Evolutionary conservation across 2,329 filamentous ascomycete genomes (phyloP).

Genomic region (Penicillium janthinellum): DNA sequence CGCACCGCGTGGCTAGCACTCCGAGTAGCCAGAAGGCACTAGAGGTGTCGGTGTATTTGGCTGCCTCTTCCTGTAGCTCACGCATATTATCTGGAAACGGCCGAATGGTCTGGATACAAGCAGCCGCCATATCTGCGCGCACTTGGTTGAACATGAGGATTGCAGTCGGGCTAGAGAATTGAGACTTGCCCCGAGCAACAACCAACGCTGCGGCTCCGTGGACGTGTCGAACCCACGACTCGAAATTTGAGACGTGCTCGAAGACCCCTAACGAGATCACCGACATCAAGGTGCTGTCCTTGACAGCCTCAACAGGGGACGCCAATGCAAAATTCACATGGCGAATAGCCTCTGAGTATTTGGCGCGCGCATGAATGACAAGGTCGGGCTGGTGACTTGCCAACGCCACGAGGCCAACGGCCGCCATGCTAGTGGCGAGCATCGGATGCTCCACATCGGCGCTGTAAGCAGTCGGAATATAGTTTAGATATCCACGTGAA

Average conservation of each 20-base stretch:
- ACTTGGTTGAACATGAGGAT: slow-evolving; percentile 32
- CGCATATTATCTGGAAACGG: slow-evolving; percentile 24
- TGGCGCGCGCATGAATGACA: slow-evolving; percentile 23
- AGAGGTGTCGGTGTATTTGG: slow-evolving; percentile 12
- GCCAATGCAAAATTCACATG: slow-evolving; percentile 26
- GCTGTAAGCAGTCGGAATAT: slow-evolving; percentile 20
- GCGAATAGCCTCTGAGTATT: slow-evolving; percentile 29
- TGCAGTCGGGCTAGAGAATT: slow-evolving; percentile 19
- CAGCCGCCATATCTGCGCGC: slow-evolving; percentile 24
- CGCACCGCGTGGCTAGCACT: slow-evolving; percentile 16
- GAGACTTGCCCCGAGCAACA: slow-evolving; percentile 24
- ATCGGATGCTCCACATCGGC: slow-evolving; percentile 21
- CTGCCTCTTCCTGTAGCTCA: slow-evolving; percentile 24
- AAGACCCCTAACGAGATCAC: slow-evolving; percentile 32
- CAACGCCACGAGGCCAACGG: slow-evolving; percentile 30
- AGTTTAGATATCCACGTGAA: slow-evolving; percentile 28
- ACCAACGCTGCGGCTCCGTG: slow-evolving; percentile 28
- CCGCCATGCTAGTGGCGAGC: slow-evolving; percentile 28
- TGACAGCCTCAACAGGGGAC: slow-evolving; percentile 24
- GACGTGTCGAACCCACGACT: slow-evolving; percentile 30
- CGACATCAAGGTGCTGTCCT: slow-evolving; percentile 31
- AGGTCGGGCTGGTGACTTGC: slow-evolving; percentile 26
- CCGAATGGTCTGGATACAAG: slow-evolving; percentile 17
- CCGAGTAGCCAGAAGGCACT: slow-evolving; percentile 22
- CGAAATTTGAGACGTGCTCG: slow-evolving; percentile 26